Conservation (phyloP, 495 filamentous ascomycete species). For the Aspergillus steynii region DNA sequence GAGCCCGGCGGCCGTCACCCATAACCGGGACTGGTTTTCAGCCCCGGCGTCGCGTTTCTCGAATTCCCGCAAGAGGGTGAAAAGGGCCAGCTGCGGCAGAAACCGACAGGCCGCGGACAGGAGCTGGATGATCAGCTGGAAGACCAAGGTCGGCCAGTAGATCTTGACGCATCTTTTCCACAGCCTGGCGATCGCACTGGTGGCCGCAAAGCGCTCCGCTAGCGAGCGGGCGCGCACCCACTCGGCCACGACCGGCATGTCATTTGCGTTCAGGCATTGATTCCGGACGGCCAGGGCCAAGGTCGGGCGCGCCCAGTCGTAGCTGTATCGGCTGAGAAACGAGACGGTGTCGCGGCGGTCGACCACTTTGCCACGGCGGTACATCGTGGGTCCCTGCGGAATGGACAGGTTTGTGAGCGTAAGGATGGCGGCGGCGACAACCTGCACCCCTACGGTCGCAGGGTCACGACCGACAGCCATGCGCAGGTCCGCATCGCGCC, state of each 20-base stretch:
- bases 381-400: conserved; percentile 62
- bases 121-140: conserved; percentile 14
- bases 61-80: conserved; percentile 14
- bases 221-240: conserved; percentile 12
- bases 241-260: conserved; percentile 42
- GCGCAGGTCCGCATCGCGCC: neutral
- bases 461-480: neutral
- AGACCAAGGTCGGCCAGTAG: conserved; percentile 8
- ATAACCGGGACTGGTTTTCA: conserved; percentile 12
- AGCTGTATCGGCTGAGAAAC: conserved; percentile 58
- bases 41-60: conserved; percentile 17
- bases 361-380: conserved; percentile 48
- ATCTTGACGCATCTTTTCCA: conserved; percentile 16
- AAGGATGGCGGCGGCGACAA: conserved; percentile 9
- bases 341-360: conserved; percentile 60
- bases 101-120: conserved; percentile 4
- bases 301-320: conserved; percentile 52
- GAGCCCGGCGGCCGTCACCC: conserved; percentile 11
- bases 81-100: conserved; percentile 12
- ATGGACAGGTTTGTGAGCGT: conserved; percentile 26
- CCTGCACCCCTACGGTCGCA: conserved; percentile 4
- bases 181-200: neutral
- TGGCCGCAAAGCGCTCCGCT: conserved; percentile 4
- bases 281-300: conserved; percentile 54
- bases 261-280: conserved; percentile 54